Conservation (phyloP, 208 protist species). For the Leishmania gerbilli region DNA sequence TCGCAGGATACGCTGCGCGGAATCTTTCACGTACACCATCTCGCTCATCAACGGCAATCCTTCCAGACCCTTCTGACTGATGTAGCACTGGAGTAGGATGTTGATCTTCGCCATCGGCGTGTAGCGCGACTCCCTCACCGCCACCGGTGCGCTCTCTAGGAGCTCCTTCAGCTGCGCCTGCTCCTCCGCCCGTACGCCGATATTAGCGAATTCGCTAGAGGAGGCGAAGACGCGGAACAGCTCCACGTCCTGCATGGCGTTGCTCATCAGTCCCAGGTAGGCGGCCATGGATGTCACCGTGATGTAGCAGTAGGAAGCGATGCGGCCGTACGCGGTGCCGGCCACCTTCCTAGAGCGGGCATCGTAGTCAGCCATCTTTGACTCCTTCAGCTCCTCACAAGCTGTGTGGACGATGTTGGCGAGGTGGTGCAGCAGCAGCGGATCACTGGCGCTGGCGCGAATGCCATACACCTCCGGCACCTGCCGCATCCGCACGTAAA, state of each 20-base stretch:
- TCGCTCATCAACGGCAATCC: slow-evolving; percentile 98
- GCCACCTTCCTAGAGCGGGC: slow-evolving; percentile 81
- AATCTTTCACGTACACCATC: slow-evolving; percentile 99
- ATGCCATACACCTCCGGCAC: slow-evolving; percentile 96
- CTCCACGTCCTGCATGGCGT: slow-evolving; percentile 97
- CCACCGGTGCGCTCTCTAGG: slow-evolving; percentile 97
- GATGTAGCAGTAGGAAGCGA: slow-evolving; percentile 99
- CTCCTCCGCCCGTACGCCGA: slow-evolving; percentile 98
- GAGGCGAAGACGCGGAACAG: slow-evolving; percentile 97
- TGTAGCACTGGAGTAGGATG: slow-evolving; percentile 99
- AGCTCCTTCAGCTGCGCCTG: slow-evolving; percentile 97
- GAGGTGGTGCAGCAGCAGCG: slow-evolving; percentile 82
- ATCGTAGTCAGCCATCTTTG: slow-evolving; percentile 96
- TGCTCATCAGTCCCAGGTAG: slow-evolving; percentile 96
- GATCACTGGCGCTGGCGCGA: slow-evolving; percentile 82
- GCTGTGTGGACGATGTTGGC: slow-evolving; percentile 96
- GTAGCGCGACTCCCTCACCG: slow-evolving; percentile 96
- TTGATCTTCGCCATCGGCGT: slow-evolving; percentile 98
- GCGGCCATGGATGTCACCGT: slow-evolving; percentile 93
- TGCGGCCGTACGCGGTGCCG: slow-evolving; percentile 96
- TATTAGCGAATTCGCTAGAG: slow-evolving; percentile 98
- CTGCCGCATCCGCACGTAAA: slow-evolving; percentile 98
- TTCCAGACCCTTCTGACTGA: slow-evolving; percentile 96
- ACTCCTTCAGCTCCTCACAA: slow-evolving; percentile 87
- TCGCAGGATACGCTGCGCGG: slow-evolving; percentile 89